Percentiles rank a stretch among this genome's conserved stretches.
phyloP scores from a whole-genome alignment of 2,329 filamentous ascomycete genomes.

The Atkinsonella hypoxylon region DNA sequence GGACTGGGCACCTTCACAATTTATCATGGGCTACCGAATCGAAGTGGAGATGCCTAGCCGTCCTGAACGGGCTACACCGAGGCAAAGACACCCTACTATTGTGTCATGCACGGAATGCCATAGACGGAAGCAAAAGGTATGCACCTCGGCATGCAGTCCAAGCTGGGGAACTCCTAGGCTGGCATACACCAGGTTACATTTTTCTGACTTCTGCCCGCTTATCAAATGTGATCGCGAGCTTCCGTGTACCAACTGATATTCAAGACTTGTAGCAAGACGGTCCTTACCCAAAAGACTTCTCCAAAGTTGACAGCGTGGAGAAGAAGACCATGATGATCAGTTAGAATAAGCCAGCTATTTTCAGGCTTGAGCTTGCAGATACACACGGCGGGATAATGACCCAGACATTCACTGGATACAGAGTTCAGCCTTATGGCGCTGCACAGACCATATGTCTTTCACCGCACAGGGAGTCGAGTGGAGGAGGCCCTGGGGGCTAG shows the following conservation, averaged over 20 bases:
- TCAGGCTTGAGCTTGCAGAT: slow-evolving; percentile 44
- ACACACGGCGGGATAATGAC: slow-evolving; percentile 42
- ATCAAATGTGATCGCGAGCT: slow-evolving; percentile 44
- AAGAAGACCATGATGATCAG: slow-evolving; percentile 35
- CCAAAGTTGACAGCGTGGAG: slow-evolving; percentile 42
- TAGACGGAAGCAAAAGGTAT: slow-evolving; percentile 48
- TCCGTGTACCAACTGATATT: slow-evolving; percentile 46
- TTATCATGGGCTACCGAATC: slow-evolving; percentile 6
- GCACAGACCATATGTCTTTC: slow-evolving; percentile 51
- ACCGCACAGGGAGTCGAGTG: slow-evolving; percentile 37
- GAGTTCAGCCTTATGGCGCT: slow-evolving; percentile 46
- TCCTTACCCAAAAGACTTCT: slow-evolving; percentile 40
- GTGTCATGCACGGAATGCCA: slow-evolving; percentile 55
- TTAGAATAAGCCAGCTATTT: slow-evolving; percentile 36
- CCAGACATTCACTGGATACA: slow-evolving; percentile 39
- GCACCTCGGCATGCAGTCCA: background rate
- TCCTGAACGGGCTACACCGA: slow-evolving; percentile 26
- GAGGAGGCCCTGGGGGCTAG: slow-evolving; percentile 42
- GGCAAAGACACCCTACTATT: slow-evolving; percentile 47
- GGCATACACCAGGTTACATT: background rate
- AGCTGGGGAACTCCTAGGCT: background rate
- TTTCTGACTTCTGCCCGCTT: slow-evolving; percentile 1
- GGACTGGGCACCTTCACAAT: background rate
- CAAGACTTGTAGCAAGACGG: slow-evolving; percentile 44
- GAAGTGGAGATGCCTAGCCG: background rate